Evolutionary conservation across 1,284 basidiomycete genomes (phyloP), one percentile per base, ranked within the genome.

Genomic region (Porodaedalea pini): DNA sequence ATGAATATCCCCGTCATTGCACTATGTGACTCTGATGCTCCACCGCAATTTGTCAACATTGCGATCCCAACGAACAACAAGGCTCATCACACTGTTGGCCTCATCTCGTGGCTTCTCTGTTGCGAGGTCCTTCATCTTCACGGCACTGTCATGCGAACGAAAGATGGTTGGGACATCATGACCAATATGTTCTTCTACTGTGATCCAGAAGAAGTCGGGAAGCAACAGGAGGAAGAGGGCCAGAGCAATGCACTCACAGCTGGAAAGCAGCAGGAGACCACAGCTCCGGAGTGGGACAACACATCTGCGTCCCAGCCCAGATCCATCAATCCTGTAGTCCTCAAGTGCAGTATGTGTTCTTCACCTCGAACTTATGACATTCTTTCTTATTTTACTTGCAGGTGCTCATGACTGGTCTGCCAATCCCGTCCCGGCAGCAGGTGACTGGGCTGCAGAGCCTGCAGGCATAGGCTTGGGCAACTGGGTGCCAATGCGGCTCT

Each of bases 181-280:
- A 93, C 96, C 67, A 96, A 98, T 79, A 94, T 98, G 92, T 98
- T 98, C 93, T 98, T 98, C 89, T 99, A 98, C 88, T 93, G 96
- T 70, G 96, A 98, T 79, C 94, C 96, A 62, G 95, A 98, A 74
- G 96, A 98, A 78, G 90, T 97, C 67, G 95, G 98, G 86, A 92
- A 90, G 76, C 94, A 98, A 78, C 89, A 92, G 69, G 86, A 91
- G 71, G 93, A 94, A 72, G 92, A 94, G 75, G 90, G 90, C 47
- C 86, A 89, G 66, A 90, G 89, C 64, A 92, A 90, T 75, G 80
- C 83, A 45, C 80, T 80, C 60, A 80, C 80, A 62, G 78, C 75
- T 63, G 82, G 78, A 60, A 80, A 76, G 63, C 80, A 80, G 61
- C 68, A 64, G 54, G 82, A 79, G 62, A 80, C 77, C 59, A 74